Evolutionary conservation across 805 yeast species (phyloP), one percentile per base, ranked within the genome.

Genomic region (Starmerella sp.): DNA sequence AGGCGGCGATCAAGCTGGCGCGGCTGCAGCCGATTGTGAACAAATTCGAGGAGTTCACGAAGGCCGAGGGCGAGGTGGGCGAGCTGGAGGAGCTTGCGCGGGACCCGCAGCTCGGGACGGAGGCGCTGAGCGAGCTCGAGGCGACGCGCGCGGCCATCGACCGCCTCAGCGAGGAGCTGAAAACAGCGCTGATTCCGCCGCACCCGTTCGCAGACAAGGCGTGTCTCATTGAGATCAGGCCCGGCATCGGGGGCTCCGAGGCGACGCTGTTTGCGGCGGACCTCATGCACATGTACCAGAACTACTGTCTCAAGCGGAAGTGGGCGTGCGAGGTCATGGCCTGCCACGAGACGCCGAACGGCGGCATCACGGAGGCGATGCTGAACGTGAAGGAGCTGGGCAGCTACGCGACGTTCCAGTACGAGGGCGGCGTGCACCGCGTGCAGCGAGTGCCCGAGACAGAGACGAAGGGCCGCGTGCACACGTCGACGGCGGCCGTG

Each of bases 221-320:
- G 0, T 83, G 95, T 48, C 72, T 93, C 2, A 60, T 93, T 17
- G 98, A 93, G 67, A 70, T 93, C 13, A 75, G 97, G 55, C 97
- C 97, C 0, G 98, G 98, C 7, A 88, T 91, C 2, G 98, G 98
- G 14, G 98, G 98, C 3, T 79, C 82, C 6, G 98, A 93, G 66
- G 96, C 98, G 0, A 82, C 83, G 66, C 77, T 93, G 13, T 93
- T 93, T 68, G 80, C 97, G 0, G 78, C 77, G 41, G 93, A 93
- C 65, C 70, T 93, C 54, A 69, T 88, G 57, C 76, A 77, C 55
- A 88, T 93, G 97, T 93, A 93, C 68, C 70, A 76, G 31, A 81
- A 78, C 55, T 89, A 80, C 65, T 86, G 91, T 38, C 77, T 77
- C 54, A 62, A 70, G 43, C 77, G 80, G 62, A 70, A 74, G 46